Percentiles rank a stretch among this genome's conserved stretches.
Evolutionary conservation across 129 eudicot species (phyloP).

Genomic region (Solidago caesia): DNA sequence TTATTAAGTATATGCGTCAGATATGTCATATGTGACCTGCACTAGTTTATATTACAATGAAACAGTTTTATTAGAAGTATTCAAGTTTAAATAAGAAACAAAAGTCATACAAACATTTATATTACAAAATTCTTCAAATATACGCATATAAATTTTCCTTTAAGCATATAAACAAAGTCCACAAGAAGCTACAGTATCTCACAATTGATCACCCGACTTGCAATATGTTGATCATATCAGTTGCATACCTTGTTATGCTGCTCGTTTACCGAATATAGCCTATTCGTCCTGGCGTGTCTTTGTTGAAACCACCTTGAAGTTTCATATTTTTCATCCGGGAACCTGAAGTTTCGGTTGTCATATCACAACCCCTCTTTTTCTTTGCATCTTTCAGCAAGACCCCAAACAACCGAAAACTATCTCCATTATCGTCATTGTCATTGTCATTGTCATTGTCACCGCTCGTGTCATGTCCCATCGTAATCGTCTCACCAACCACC

Average conservation of each 20-base stretch:
- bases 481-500: constrained; percentile 26
- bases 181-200: background rate
- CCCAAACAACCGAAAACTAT: constrained; percentile 67
- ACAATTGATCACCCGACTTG: constrained; percentile 8
- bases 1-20: no score
- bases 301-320: constrained; percentile 19
- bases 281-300: constrained; percentile 41
- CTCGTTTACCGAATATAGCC: constrained; percentile 33
- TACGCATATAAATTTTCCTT: background rate
- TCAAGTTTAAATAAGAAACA: background rate
- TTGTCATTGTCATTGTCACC: constrained; percentile 8
- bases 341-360: constrained; percentile 31
- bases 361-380: constrained; percentile 53
- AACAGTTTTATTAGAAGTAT: background rate
- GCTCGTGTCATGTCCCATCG: background rate
- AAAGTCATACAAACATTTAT: background rate
- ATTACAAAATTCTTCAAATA: background rate
- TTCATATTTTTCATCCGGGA: constrained; percentile 42
- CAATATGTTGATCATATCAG: constrained; percentile 23
- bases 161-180: constrained; percentile 6
- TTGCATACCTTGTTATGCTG: constrained; percentile 47
- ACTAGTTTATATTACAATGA: background rate
- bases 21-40: no score
- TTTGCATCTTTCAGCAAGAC: constrained; percentile 57
- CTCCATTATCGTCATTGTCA: constrained; percentile 23